Conservation (phyloP, 768 basidiomycete species). For the Lactarius psammicola region DNA sequence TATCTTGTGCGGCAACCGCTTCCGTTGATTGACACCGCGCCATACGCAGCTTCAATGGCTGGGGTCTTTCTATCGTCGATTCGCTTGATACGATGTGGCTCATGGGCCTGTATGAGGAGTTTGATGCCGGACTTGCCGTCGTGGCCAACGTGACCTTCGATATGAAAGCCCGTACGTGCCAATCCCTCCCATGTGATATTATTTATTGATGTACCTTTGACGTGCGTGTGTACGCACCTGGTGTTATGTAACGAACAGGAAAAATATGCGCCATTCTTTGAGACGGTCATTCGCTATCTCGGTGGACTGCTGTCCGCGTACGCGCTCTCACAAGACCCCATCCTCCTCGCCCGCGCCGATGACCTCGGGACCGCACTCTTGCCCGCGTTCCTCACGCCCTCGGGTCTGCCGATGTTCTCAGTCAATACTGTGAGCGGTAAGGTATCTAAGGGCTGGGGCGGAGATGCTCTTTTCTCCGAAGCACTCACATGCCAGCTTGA, state of each 20-base stretch:
- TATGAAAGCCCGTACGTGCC: conserved; percentile 40
- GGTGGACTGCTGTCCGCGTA: conserved; percentile 75
- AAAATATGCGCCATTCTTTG: conserved; percentile 63
- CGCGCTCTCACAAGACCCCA: conserved; percentile 61
- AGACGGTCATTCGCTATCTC: conserved; percentile 90
- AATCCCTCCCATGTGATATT: background rate
- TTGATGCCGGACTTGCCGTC: conserved; percentile 56
- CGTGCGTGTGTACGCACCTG: background rate
- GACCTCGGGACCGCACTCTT: conserved; percentile 74
- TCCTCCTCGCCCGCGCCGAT: conserved; percentile 68
- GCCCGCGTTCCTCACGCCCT: conserved; percentile 65
- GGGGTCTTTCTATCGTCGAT: conserved; percentile 77
- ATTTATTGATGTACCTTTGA: background rate
- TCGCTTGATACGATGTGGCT: conserved; percentile 84
- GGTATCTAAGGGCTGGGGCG: conserved; percentile 34
- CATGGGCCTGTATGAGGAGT: conserved; percentile 74
- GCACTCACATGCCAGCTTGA: conserved; percentile 82
- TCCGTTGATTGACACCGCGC: background rate
- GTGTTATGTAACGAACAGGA: conserved; percentile 19
- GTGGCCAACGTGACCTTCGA: conserved; percentile 51
- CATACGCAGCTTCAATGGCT: conserved; percentile 65
- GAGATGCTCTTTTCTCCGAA: conserved; percentile 52
- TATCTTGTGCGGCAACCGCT: background rate
- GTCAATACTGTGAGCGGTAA: conserved; percentile 61
- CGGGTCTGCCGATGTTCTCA: conserved; percentile 67